phyloP scores from a whole-genome alignment of 2,329 filamentous ascomycete genomes.

The Nemania bipapillata region DNA sequence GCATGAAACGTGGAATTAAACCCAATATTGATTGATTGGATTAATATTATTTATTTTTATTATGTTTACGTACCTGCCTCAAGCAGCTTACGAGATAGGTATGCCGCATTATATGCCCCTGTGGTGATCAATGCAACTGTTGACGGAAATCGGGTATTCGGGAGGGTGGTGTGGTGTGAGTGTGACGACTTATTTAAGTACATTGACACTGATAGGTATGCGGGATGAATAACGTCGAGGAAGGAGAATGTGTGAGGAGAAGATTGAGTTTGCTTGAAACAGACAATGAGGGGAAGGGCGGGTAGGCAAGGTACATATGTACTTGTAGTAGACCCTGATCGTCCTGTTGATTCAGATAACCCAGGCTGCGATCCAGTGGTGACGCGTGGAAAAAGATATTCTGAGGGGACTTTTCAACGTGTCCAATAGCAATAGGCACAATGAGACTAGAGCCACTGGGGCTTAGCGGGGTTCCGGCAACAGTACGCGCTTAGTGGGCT shows the following conservation, averaged over 20 bases:
- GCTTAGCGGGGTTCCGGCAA: constrained; percentile 28
- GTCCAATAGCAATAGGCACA: constrained; percentile 19
- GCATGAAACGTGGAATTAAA: constrained; percentile 36
- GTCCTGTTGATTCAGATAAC: constrained; percentile 2
- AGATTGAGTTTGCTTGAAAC: constrained; percentile 12
- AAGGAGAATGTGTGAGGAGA: constrained; percentile 28
- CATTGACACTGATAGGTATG: constrained; percentile 14
- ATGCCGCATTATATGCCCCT: constrained; percentile 19
- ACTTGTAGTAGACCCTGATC: constrained; percentile 27
- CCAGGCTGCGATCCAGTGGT: background rate
- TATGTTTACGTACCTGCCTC: constrained; percentile 24
- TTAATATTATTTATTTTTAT: constrained; percentile 39
- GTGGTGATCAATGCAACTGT: constrained; percentile 35
- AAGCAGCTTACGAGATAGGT: background rate
- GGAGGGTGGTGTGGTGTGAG: background rate
- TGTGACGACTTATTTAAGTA: background rate
- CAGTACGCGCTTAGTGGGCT: constrained; percentile 24
- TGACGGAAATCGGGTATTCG: background rate
- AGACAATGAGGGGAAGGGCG: background rate
- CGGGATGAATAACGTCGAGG: background rate
- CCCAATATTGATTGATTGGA: constrained; percentile 27
- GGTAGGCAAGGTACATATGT: background rate
- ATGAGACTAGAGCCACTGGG: constrained; percentile 16
- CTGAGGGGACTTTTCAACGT: constrained; percentile 9
- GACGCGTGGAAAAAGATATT: constrained; percentile 14